These are phyloP conservation scores for Xylariomycetidae sp. DNA, from an alignment of 2,329 filamentous ascomycete species.

Conservation along the genomic window DNA sequence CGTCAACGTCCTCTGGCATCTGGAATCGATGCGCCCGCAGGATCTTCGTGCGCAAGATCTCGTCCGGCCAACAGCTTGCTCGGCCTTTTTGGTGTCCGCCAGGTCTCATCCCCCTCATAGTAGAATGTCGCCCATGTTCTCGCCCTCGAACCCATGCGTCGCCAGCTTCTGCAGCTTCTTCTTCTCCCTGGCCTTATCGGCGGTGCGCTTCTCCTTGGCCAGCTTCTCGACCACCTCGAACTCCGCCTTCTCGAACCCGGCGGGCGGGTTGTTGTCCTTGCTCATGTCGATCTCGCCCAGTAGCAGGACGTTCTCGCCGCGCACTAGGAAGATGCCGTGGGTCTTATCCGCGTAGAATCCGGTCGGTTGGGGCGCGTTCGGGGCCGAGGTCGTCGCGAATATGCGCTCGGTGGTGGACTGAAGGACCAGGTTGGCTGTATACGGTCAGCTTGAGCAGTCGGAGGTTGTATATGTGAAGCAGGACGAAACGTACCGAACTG, in stretches of 20 bases:
- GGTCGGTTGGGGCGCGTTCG: conserved; percentile 27
- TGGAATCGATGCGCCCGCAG: conserved; percentile 1
- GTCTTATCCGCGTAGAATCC: conserved; percentile 76
- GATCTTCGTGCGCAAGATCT: neutral
- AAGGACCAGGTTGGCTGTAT: conserved; percentile 82
- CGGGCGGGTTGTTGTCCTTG: conserved; percentile 81
- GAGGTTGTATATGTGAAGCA: neutral
- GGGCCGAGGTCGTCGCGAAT: conserved; percentile 45
- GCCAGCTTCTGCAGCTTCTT: conserved; percentile 63
- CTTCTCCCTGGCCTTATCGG: conserved; percentile 70
- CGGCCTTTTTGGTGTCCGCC: neutral
- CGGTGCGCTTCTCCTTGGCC: conserved; percentile 63
- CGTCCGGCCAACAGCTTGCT: neutral
- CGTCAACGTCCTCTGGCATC: conserved; percentile 6
- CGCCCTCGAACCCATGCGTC: conserved; percentile 80
- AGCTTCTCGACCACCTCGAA: conserved; percentile 64
- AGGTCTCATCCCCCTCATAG: conserved; percentile 29
- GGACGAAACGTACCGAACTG: conserved; percentile 70
- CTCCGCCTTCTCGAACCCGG: conserved; percentile 59
- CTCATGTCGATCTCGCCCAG: conserved; percentile 96
- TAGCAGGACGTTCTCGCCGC: conserved; percentile 94
- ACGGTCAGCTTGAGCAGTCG: conserved; percentile 2
- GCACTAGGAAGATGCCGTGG: conserved; percentile 82
- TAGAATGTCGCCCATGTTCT: conserved; percentile 70
- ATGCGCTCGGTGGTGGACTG: conserved; percentile 89